phyloP scores from a whole-genome alignment of 352 stramenopile species.

The Phytophthora foliorum region DNA sequence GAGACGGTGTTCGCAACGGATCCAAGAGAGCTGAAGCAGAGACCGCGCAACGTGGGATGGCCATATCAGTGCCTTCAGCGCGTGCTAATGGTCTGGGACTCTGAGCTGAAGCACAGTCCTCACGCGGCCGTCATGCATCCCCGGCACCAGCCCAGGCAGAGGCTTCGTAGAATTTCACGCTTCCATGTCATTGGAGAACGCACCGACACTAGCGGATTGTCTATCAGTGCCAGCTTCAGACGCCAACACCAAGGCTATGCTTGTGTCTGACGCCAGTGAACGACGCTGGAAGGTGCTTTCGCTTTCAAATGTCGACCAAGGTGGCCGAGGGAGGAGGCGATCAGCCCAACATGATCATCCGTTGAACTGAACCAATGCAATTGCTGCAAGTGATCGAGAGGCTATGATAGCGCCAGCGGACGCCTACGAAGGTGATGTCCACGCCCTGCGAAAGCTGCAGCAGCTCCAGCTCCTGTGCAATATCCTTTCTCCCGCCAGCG shows the following conservation, averaged over 20 bases:
- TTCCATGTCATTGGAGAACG: slow-evolving; percentile 74
- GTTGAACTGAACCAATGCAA: not conserved
- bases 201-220: slow-evolving; percentile 35
- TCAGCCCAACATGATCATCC: not conserved
- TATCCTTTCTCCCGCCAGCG: slow-evolving; percentile 73
- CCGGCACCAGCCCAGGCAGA: slow-evolving; percentile 15
- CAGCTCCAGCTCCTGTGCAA: slow-evolving; percentile 29
- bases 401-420: slow-evolving; percentile 36
- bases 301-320: slow-evolving; percentile 40
- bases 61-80: not conserved
- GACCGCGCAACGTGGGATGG: not conserved
- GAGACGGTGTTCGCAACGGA: not conserved
- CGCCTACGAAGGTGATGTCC: not conserved
- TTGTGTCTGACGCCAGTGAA: slow-evolving; percentile 5
- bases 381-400: slow-evolving; percentile 40
- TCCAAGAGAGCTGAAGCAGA: not conserved
- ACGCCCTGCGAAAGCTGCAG: slow-evolving; percentile 44
- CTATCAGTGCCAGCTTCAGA: slow-evolving; percentile 13
- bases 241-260: not conserved
- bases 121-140: slow-evolving; percentile 9
- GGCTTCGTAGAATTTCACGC: slow-evolving; percentile 71
- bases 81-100: slow-evolving; percentile 8
- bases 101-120: too few relatives aligned
- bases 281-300: slow-evolving; percentile 40
- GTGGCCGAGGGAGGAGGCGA: slow-evolving; percentile 41